phyloP scores from a whole-genome alignment of 108 stramenopile species.

The Stephanodiscus minutulus region DNA sequence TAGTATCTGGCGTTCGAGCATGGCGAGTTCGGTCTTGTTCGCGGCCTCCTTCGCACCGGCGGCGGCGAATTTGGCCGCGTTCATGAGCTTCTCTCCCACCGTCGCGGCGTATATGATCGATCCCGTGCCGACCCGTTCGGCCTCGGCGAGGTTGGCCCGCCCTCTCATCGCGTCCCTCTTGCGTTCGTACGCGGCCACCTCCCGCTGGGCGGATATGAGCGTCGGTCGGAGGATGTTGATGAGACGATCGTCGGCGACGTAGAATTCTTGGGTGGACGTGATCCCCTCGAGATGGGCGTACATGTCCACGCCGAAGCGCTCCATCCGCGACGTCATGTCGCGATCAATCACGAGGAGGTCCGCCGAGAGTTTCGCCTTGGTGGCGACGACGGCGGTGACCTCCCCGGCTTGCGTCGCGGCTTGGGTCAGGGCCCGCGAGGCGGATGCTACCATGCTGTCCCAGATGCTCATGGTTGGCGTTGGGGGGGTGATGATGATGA shows the following conservation, averaged over 20 bases:
- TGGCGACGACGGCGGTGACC: slow-evolving; percentile 55
- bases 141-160: slow-evolving; percentile 57
- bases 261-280: slow-evolving; percentile 70
- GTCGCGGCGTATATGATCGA: slow-evolving; percentile 64
- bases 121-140: slow-evolving; percentile 51
- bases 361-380: slow-evolving; percentile 70
- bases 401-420: slow-evolving; percentile 54
- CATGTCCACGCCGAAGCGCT: slow-evolving; percentile 80
- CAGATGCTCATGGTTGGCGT: slow-evolving; percentile 28
- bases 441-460: slow-evolving; percentile 55
- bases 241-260: slow-evolving; percentile 63
- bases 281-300: slow-evolving; percentile 75
- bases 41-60: slow-evolving; percentile 72
- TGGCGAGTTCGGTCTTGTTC: slow-evolving; percentile 66
- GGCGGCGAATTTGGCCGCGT: slow-evolving; percentile 68
- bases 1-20: slow-evolving; percentile 62
- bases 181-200: slow-evolving; percentile 72
- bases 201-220: slow-evolving; percentile 69
- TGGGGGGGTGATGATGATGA: background rate
- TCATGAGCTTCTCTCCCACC: slow-evolving; percentile 62
- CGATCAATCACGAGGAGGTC: slow-evolving; percentile 78
- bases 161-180: slow-evolving; percentile 66
- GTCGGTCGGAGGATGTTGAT: slow-evolving; percentile 68
- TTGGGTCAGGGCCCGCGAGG: slow-evolving; percentile 33
- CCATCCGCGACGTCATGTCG: slow-evolving; percentile 61